Conservation (phyloP, 1,284 basidiomycete genomes). For the Phellopilus nigrolimitatus region DNA sequence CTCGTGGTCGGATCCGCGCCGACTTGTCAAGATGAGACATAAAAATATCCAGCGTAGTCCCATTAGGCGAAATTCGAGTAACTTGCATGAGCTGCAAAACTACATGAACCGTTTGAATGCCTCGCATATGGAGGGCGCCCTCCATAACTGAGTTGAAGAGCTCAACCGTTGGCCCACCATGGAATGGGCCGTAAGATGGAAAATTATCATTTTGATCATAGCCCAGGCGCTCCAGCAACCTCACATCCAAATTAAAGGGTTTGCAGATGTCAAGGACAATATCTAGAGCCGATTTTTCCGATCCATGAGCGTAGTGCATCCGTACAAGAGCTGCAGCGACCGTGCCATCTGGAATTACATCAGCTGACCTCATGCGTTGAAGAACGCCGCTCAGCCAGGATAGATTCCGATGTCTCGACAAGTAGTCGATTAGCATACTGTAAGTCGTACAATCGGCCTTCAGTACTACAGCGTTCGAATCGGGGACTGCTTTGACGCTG, state of each 20-base stretch:
- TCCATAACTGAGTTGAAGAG: slow-evolving; percentile 24
- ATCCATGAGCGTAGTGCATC: slow-evolving; percentile 45
- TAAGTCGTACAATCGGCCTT: slow-evolving; percentile 50
- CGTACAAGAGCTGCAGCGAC: slow-evolving; percentile 51
- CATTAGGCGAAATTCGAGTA: slow-evolving; percentile 19
- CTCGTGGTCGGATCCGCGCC: slow-evolving; percentile 1
- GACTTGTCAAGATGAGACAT: slow-evolving; percentile 13
- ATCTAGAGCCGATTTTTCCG: slow-evolving; percentile 42
- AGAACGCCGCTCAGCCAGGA: slow-evolving; percentile 43
- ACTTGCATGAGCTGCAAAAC: slow-evolving; percentile 21
- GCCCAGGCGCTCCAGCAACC: slow-evolving; percentile 26
- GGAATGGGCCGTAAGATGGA: slow-evolving; percentile 28
- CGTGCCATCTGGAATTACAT: slow-evolving; percentile 42
- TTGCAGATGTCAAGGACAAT: slow-evolving; percentile 45
- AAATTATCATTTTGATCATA: slow-evolving; percentile 22
- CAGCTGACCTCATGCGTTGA: slow-evolving; percentile 40
- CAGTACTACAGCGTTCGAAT: slow-evolving; percentile 9
- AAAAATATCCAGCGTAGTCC: slow-evolving; percentile 20
- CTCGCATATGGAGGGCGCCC: slow-evolving; percentile 17
- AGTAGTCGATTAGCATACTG: slow-evolving; percentile 56
- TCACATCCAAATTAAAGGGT: slow-evolving; percentile 22
- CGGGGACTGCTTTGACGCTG: slow-evolving; percentile 7
- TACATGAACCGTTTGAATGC: slow-evolving; percentile 15
- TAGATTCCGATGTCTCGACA: slow-evolving; percentile 32
- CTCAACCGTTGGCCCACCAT: slow-evolving; percentile 14